These are phyloP conservation scores for Phytophthora colocasiae DNA, from an alignment of 352 stramenopile genomes.

Conservation along the genomic window DNA sequence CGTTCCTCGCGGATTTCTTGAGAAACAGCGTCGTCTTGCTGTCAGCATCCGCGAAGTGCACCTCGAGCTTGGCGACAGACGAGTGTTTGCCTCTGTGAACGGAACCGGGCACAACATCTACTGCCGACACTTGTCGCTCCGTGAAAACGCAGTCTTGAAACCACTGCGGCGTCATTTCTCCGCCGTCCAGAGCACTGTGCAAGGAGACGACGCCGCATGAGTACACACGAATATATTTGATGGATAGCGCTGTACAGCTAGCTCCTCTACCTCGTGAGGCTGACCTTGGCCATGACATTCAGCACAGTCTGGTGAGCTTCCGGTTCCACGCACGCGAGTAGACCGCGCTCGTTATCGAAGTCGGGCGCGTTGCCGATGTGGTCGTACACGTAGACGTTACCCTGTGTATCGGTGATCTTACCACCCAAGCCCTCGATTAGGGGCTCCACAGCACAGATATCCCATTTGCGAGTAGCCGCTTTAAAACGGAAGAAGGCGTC, in stretches of 20 bases:
- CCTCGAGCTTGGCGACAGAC: constrained; percentile 45
- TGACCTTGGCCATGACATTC: constrained; percentile 54
- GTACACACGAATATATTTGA: constrained; percentile 35
- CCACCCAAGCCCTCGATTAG: constrained; percentile 67
- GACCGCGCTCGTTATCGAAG: constrained; percentile 70
- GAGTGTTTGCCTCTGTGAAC: constrained; percentile 67
- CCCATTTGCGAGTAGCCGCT: constrained; percentile 77
- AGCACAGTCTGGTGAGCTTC: constrained; percentile 46
- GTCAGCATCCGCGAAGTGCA: constrained; percentile 28
- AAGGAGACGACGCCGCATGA: constrained; percentile 22
- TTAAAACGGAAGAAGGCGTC: constrained; percentile 80
- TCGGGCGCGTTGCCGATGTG: constrained; percentile 48
- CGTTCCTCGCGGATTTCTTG: constrained; percentile 68
- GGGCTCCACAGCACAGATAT: constrained; percentile 80
- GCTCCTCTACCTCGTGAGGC: constrained; percentile 60
- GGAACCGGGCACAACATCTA: constrained; percentile 43
- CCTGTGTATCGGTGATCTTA: constrained; percentile 61
- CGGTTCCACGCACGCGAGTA: constrained; percentile 57
- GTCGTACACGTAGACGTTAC: constrained; percentile 71
- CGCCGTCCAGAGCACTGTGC: constrained; percentile 53
- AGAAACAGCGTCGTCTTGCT: constrained; percentile 52
- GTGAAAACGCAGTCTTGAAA: constrained; percentile 48
- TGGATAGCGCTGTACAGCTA: constrained; percentile 28
- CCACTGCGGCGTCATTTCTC: constrained; percentile 55
- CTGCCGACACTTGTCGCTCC: constrained; percentile 13